Base-by-base conservation (phyloP, 371 early-diverging fungal genomes). In the Zopfochytrium polystomum region DNA sequence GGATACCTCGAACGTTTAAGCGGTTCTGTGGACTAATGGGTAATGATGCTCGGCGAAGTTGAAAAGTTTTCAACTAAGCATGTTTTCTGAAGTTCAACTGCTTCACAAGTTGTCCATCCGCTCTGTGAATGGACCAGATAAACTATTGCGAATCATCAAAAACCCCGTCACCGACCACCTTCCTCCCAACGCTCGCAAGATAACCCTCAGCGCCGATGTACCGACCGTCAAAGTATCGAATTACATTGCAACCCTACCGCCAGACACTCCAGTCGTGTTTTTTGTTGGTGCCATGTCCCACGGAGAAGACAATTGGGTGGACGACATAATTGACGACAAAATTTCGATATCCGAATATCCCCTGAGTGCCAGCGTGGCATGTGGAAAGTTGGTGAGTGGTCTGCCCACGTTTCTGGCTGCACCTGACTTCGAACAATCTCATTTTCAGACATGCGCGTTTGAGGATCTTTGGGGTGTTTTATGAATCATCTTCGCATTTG, bases 1-100 rank as follows among this genome's bases (percentile, higher is more conserved):
- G 99, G 66, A 96, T 99, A 67, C 99, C 99, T 23, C 81, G 99
- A 75, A 97, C 98, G 7, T 96, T 92, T 71, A 95, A 93, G 77
- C 89, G 99, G 63, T 99, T 99, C 77, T 88, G 91, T 57, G 99
- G 98, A 42, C 78, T 98, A 52, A 93, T 66, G 67, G 65, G 67
- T 72, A 60, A 43, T 68, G 52, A 2, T 27, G 13, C 18, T 13
- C 32, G n/a, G 18, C 52, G 47, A n/a, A 23, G 47, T n/a, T 30
- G 29, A 13, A 48, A 15, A 42, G 9, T 44, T 49, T 2, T 38
- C 1, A 13, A 25, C 2, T 13, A 6, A n/a, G n/a, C 18, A 30
- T 45, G 6, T 15, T 13, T 30, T n/a, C 34, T 22, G 6, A 71
- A 91, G 96, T 97, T 26, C 96, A 99, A 85, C 82, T 99, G 58